A percentile compares a stretch with the other conserved stretches of the same genome.
Evolutionary conservation across 192 early-diverging fungal genomes (phyloP).

Genomic region (Entomortierella lignicola): DNA sequence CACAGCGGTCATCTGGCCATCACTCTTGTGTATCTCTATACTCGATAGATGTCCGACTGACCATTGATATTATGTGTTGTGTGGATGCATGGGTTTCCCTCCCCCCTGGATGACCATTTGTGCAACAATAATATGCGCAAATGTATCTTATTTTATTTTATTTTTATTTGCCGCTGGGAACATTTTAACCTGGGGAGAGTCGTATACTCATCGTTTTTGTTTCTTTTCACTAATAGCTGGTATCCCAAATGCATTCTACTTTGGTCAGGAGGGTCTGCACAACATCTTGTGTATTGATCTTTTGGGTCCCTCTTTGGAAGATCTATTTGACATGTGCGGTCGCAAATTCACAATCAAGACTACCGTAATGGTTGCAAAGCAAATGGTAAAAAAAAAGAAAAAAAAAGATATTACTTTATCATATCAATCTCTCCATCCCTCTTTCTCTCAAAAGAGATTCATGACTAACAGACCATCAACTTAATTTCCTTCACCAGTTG

Average conservation of each 20-base stretch:
- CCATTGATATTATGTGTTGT: neutral
- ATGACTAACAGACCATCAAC: too few species aligned
- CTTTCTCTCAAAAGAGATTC: too few species aligned
- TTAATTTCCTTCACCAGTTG: too few species aligned
- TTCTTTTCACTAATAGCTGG: constrained; percentile 75
- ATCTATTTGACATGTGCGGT: constrained; percentile 94
- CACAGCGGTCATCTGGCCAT: too few species aligned
- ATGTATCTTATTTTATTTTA: neutral
- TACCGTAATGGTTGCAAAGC: constrained; percentile 93
- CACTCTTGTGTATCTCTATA: too few species aligned
- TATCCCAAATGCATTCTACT: constrained; percentile 92
- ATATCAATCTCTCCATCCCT: neutral
- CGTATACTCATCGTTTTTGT: too few species aligned
- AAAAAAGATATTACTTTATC: neutral
- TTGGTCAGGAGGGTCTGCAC: constrained; percentile 96
- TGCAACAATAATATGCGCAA: neutral
- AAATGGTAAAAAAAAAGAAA: constrained; percentile 83
- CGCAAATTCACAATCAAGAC: constrained; percentile 92
- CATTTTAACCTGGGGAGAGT: too few species aligned
- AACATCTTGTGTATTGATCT: constrained; percentile 95
- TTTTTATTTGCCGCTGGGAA: neutral
- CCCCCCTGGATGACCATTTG: neutral
- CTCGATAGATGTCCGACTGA: too few species aligned
- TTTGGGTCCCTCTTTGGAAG: constrained; percentile 92
- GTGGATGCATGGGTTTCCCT: too few species aligned